Evolutionary conservation across 1,284 basidiomycete genomes (phyloP), one percentile per base, ranked within the genome.

Genomic region (Microbotryum saponariae): DNA sequence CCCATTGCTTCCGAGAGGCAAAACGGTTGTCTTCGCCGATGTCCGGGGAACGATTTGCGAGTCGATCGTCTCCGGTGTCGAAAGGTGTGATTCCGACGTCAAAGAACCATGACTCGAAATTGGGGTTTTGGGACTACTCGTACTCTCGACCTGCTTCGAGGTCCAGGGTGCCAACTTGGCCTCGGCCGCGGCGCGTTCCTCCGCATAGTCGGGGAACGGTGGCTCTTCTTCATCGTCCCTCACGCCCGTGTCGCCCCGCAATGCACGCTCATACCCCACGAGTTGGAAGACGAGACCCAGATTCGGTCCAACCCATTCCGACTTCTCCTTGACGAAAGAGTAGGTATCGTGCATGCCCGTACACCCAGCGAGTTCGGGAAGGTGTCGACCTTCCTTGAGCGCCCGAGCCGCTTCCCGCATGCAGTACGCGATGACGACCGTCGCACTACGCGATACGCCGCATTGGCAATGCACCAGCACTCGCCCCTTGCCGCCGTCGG

Each of bases 281-380:
- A 97, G 81, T 78, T 96, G 91, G 81, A 94, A 97, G 76, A 97
- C 94, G 74, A 97, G 85, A 60, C 91, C 93, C 73, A 94, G 93
- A 76, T 97, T 97, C 50, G 94, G 92, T 23, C 91, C 89, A 65
- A 91, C 84, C 80, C 88, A 88, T 73, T 83, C 84, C 73, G 87
- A 90, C 77, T 89, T 91, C 71, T 83, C 80, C 77, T 96, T 94
- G 54, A 72, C 70, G 53, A 71, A 72, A 3, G 65, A 67, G 51
- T 69, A 97, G 46, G 91, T 89, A 58, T 86, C 88, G 74, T 96
- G 90, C 91, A 96, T 96, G 53, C 89, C 77, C 48, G 85, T 78
- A 51, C 63, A 63, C 1, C 61, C 58, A 14, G 52, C 60, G 31
- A 70, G 46, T 25, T 61, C 59, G 1, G 45, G 31, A 20, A 59